Conservation (phyloP, 2,329 filamentous ascomycete species). For the Ceratocystis ficicola region DNA sequence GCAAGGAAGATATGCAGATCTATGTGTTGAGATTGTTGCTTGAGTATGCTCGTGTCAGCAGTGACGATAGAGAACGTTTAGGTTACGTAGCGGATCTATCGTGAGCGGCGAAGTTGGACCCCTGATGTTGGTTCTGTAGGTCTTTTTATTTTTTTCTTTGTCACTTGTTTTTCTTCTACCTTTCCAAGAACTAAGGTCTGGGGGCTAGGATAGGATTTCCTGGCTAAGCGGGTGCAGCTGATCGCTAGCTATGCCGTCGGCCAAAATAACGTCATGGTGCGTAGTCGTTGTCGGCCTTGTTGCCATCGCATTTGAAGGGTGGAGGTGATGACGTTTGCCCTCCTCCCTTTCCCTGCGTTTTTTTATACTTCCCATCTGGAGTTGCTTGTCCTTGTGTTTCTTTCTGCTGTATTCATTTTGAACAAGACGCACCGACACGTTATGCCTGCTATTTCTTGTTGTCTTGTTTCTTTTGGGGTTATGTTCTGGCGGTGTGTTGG, state of each 20-base stretch:
- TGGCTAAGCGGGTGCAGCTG: not conserved
- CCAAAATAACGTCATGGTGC: not conserved
- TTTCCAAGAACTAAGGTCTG: not conserved
- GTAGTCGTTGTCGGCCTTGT: not conserved
- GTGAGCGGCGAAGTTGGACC: not conserved
- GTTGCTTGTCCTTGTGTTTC: conserved; percentile 1
- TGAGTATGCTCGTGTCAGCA: conserved; percentile 48
- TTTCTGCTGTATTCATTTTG: not conserved
- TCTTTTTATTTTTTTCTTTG: not conserved
- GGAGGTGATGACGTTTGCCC: conserved; percentile 12
- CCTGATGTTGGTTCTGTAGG: not conserved
- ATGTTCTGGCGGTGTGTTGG: not conserved
- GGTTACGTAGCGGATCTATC: conserved; percentile 43
- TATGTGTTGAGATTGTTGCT: conserved; percentile 54
- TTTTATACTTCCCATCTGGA: not conserved
- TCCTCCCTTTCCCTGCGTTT: not conserved
- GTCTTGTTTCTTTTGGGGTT: conserved; percentile 3
- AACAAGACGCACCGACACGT: not conserved
- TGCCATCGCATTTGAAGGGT: not conserved
- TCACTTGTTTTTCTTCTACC: not conserved
- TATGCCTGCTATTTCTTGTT: not conserved
- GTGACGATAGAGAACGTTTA: conserved; percentile 41
- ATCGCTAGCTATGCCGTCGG: conserved; percentile 1
- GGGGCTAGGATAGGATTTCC: not conserved
- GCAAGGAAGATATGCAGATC: conserved; percentile 61